Conservation (phyloP, 495 filamentous ascomycete genomes). For the Aspergillus sparsus region DNA sequence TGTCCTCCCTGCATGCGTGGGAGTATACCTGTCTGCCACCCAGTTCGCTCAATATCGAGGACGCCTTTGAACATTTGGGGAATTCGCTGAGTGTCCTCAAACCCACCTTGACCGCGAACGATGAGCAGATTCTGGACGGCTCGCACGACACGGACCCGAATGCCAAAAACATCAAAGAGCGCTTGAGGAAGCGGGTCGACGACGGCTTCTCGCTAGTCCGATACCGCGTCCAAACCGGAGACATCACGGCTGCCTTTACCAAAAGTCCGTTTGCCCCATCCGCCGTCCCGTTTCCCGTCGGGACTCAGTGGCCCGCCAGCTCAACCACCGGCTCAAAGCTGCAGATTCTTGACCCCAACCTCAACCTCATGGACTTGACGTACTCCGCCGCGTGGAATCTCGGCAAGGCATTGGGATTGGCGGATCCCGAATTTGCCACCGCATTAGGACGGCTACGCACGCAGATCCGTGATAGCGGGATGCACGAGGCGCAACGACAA, state of each 20-base stretch:
- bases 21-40: constrained; percentile 43
- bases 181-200: neutral
- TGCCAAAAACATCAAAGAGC: constrained; percentile 3
- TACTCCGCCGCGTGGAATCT: constrained; percentile 53
- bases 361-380: constrained; percentile 52
- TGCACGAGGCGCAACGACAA: neutral
- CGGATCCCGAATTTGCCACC: constrained; percentile 29
- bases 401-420: constrained; percentile 37
- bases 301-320: neutral
- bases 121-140: constrained; percentile 1
- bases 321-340: constrained; percentile 25
- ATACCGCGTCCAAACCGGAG: constrained; percentile 27
- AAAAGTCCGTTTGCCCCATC: constrained; percentile 2
- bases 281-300: neutral
- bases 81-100: neutral
- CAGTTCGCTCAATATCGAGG: constrained; percentile 31
- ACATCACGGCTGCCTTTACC: constrained; percentile 2
- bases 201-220: constrained; percentile 38
- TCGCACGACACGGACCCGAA: neutral
- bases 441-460: constrained; percentile 31
- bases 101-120: constrained; percentile 8
- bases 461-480: neutral
- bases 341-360: constrained; percentile 47
- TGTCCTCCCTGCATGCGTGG: constrained; percentile 50
- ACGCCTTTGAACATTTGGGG: constrained; percentile 24